Evolutionary conservation across 331 rosid genomes (phyloP), one percentile per base, ranked within the genome.

Genomic region (Stylosanthes scabra): DNA sequence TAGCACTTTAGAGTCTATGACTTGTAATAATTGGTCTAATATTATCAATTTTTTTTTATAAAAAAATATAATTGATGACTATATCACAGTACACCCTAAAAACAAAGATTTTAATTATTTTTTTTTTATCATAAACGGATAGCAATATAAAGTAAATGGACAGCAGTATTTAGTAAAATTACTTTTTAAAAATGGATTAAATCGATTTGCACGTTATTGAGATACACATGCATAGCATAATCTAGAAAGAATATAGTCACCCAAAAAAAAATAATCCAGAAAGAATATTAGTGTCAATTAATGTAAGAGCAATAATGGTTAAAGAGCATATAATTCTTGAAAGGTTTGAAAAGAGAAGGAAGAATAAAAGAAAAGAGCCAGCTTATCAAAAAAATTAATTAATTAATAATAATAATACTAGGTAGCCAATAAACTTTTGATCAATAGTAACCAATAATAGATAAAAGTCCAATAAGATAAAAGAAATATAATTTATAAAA

Each of bases 291-390:
- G 7, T n/a, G 16, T 49, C 14, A 49, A 49, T 14, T 16, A 52
- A 7, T 15, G 34, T 28, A 27, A 27, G 7, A 25, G 40, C 40
- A 57, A 57, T n/a, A 10, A 28, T 34, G 12, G 5, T 57, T 9
- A 11, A 25, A 28, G 7, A 10, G 39, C n/a, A n/a, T 9, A 11
- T 3, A 7, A 1, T 11, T 7, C 9, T 59, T 11, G 3, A 20
- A 55, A 52, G 16, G 11, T n/a, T 2, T 11, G 28, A 20, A 3
- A 57, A 4, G n/a, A 11, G 14, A 11, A 11, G 42, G 14, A 11
- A 11, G 42, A 59, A 59, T 59, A 11, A 59, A 31, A 59, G 45
- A n/a, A n/a, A n/a, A n/a, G n/a, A n/a, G n/a, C n/a, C n/a, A n/a
- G n/a, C n/a, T n/a, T n/a, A n/a, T n/a, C n/a, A n/a, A n/a, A n/a